Conservation (phyloP, 305 asterid genomes). For the Monarda citriodora region DNA sequence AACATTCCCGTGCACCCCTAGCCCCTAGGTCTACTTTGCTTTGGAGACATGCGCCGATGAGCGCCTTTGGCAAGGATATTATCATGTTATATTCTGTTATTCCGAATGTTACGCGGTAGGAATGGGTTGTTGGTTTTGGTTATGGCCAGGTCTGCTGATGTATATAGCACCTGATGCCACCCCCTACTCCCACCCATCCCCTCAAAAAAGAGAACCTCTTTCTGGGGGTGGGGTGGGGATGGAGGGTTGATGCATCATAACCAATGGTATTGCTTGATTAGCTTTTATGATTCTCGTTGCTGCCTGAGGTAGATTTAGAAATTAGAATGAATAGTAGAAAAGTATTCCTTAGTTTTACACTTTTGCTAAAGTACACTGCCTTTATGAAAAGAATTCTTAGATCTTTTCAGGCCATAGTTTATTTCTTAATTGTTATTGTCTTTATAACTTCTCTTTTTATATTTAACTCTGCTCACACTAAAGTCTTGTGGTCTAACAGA, state of each 20-base stretch:
- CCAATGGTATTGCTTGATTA: too few species aligned
- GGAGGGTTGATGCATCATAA: too few species aligned
- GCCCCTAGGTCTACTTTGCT: background rate
- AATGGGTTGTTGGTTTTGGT: constrained; percentile 6
- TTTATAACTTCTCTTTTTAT: constrained; percentile 5
- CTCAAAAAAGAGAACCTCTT: background rate
- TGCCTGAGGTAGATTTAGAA: constrained; percentile 8
- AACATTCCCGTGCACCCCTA: background rate
- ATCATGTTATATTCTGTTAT: constrained; percentile 9
- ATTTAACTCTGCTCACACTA: constrained; percentile 21
- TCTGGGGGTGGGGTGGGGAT: too few species aligned
- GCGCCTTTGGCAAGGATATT: background rate
- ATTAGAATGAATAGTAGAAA: too few species aligned
- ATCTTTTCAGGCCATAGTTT: constrained; percentile 18
- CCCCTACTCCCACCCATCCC: background rate
- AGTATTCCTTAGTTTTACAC: constrained; percentile 1
- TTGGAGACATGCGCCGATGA: constrained; percentile 7
- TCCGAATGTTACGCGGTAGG: background rate
- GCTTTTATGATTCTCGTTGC: background rate
- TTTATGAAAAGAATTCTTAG: constrained; percentile 9
- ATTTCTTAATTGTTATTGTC: constrained; percentile 16
- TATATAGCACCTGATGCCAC: background rate
- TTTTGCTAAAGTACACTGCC: constrained; percentile 14
- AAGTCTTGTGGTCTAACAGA: constrained; percentile 49
- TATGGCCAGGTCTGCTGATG: constrained; percentile 14